phyloP scores from a whole-genome alignment of 2,329 filamentous ascomycete genomes.

The Aureobasidium sp. region DNA sequence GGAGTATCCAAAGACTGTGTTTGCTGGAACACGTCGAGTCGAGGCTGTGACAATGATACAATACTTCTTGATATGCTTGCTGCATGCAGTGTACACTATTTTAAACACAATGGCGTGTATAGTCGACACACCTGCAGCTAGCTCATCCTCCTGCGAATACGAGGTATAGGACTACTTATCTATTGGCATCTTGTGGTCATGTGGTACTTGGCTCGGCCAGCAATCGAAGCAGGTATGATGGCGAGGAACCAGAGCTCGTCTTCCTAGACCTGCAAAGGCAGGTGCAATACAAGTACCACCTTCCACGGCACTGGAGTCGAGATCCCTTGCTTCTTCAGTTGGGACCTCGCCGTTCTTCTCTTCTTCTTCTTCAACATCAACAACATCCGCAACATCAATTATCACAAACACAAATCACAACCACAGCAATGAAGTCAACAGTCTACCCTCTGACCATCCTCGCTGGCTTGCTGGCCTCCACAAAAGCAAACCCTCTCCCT shows the following conservation, averaged over 20 bases:
- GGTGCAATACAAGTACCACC: neutral
- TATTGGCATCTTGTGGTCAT: neutral
- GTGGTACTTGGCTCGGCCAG: neutral
- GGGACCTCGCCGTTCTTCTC: neutral
- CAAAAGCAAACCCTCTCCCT: neutral
- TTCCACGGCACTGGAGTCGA: neutral
- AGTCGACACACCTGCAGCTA: neutral
- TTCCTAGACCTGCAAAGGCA: neutral
- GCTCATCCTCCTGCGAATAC: neutral
- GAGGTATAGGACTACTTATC: neutral
- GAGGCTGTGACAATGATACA: no score
- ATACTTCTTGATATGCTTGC: no score
- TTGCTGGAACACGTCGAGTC: neutral
- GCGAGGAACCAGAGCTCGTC: neutral
- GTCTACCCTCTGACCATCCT: neutral
- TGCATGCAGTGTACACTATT: no score
- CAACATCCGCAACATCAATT: neutral
- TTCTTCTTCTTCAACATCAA: neutral
- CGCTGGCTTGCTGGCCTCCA: neutral
- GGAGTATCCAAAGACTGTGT: neutral
- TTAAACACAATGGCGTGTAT: neutral
- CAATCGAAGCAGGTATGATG: neutral
- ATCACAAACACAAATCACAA: neutral
- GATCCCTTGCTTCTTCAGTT: neutral
- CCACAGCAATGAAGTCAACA: conserved; percentile 1